Evolutionary conservation across 768 basidiomycete species (phyloP).

Genomic region (Tephrocybe sp.): DNA sequence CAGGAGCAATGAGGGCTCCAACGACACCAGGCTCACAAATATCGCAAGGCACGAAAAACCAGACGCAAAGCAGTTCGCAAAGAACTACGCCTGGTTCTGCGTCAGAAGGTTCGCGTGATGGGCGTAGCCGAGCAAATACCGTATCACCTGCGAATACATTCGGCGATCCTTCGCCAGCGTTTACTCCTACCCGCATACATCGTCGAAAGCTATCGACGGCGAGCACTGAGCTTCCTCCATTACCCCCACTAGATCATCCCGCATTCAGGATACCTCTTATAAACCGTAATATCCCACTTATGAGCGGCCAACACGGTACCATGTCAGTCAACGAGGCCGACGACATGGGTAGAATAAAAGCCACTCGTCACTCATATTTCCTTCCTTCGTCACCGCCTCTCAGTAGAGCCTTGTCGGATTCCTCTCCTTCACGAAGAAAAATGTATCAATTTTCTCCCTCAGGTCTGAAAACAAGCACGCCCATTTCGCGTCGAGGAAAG

Average conservation of each 20-base stretch:
- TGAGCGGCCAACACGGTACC: not conserved
- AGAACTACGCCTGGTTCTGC: conserved; percentile 11
- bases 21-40: conserved; percentile 9
- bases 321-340: not conserved
- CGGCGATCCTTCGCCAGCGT: conserved; percentile 28
- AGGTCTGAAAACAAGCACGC: conserved; percentile 7
- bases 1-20: not conserved
- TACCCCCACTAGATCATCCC: conserved; percentile 54
- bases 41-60: not conserved
- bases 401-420: conserved; percentile 2
- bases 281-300: not conserved
- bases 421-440: conserved; percentile 11
- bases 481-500: conserved; percentile 5
- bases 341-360: conserved; percentile 3
- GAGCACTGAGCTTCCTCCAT: conserved; percentile 42
- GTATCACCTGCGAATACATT: conserved; percentile 31
- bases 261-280: conserved; percentile 21
- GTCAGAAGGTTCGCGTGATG: conserved; percentile 13
- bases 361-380: conserved; percentile 20
- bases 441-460: conserved; percentile 8
- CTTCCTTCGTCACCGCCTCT: conserved; percentile 20
- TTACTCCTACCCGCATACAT: conserved; percentile 22
- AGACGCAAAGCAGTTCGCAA: conserved; percentile 1
- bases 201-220: conserved; percentile 21
- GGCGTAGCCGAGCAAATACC: conserved; percentile 14